Base-by-base conservation (phyloP, 75 land plant species). In the Chamaecyparis obtusa region DNA sequence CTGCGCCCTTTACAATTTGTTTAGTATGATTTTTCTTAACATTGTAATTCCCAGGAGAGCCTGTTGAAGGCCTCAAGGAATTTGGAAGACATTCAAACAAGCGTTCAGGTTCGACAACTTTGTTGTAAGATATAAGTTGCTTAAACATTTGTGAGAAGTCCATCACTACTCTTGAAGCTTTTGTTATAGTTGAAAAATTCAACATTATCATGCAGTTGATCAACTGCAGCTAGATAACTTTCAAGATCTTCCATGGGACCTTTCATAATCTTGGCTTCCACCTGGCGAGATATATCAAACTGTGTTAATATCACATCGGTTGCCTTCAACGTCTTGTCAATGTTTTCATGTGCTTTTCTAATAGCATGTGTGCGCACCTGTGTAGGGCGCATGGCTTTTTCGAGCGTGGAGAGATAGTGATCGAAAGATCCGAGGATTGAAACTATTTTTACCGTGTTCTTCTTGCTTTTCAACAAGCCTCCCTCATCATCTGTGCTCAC, bases 201-300 rank as follows among this genome's bases (percentile, higher is more conserved):
- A 77, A 95, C 90, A 86, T 91, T 95, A 83, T 86, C 87, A 71
- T 90, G 93, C 83, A 97, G 89, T 90, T 93, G 93, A 83, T 93
- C 99, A 84, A 97, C 93, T 82, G 98, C 96, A 81, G 93, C 94
- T n/a, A 97, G 87, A 87, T 94, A 97, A 41, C 96, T 90, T 86
- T 93, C 95, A 36, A 96, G 85, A 72, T 96, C 96, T 39, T 95
- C 98, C 83, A 88, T 93, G 48, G 96, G 98, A 21, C 98, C 99
- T 72, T 69, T 93, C 43, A 94, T 88, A 89, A 97, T 93, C 83
- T 95, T 96, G 36, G 91, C 87, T 85, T 97, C 99, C 44, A 97
- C 96, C 99, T 97, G 92, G 51, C 93, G 93, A 57, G 92, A 90
- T 57, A 95, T 93, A 91, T 97, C 95, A 86, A 97, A 96, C 77